Base-by-base conservation (phyloP, 306 rosid genomes). In the Sophora flavescens region DNA sequence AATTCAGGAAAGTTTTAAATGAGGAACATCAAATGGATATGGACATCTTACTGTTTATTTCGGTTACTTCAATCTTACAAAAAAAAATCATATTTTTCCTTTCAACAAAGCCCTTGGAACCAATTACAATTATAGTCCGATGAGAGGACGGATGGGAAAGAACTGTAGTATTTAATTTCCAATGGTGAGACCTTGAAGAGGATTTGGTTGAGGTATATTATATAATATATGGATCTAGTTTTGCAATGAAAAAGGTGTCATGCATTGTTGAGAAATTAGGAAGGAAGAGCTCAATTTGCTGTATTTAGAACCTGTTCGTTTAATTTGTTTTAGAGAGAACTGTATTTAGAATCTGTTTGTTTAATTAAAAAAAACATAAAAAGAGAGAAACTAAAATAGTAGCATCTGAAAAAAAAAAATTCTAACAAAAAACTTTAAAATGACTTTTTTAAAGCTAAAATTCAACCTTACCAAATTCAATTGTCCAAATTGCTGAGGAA, bases 401-500 rank as follows among this genome's bases (percentile, higher is more conserved):
- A n/a, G n/a, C n/a, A n/a, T n/a, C n/a, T n/a, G n/a, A n/a, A n/a
- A n/a, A n/a, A n/a, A n/a, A n/a, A n/a, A n/a, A n/a, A n/a, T n/a
- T n/a, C n/a, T 28, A 28, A 28, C 30, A n/a, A n/a, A n/a, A n/a
- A n/a, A n/a, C n/a, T n/a, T n/a, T n/a, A n/a, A n/a, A n/a, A n/a
- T n/a, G n/a, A n/a, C n/a, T n/a, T n/a, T n/a, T n/a, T n/a, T n/a
- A n/a, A 28, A 16, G 39, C 10, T 9, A 30, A 78, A 57, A 33
- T 68, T 56, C 70, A 86, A 44, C 10, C 93, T 69, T 90, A 90
- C 99, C 97, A 95, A 78, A 70, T 81, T 83, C 66, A 95, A 47
- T 66, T 88, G 8, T 77, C 97, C 97, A 80, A n/a, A 95, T 63
- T 51, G 47, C 78, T 76, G 87, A 81, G 97, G 96, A 77, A 95